Conservation (phyloP, 2,329 filamentous ascomycete species). For the Sclerotinia spermophila region DNA sequence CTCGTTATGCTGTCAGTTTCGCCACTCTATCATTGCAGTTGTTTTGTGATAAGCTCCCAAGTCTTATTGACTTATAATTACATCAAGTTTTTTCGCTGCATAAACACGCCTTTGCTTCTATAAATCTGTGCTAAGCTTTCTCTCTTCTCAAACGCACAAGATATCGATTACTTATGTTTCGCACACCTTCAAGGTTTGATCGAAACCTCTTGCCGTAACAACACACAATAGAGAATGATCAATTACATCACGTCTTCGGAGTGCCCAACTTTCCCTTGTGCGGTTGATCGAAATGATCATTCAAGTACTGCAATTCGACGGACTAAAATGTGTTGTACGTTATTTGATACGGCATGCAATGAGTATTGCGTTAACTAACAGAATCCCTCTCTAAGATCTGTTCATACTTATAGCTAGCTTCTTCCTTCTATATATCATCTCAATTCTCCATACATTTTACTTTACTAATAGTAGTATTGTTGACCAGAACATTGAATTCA, state of each 20-base stretch:
- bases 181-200: not conserved
- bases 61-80: no score
- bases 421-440: not conserved
- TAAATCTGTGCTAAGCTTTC: no score
- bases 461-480: not conserved
- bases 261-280: not conserved
- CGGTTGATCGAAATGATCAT: no score
- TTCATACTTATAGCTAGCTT: not conserved
- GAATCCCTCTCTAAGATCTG: not conserved
- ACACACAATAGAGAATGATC: not conserved
- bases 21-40: no score
- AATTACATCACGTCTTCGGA: not conserved
- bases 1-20: no score
- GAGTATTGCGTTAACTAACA: not conserved
- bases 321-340: not conserved
- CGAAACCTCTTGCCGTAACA: not conserved
- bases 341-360: not conserved
- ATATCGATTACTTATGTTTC: no score
- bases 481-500: not conserved
- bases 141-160: no score
- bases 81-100: no score
- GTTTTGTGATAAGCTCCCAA: no score
- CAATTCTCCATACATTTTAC: not conserved
- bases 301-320: no score
- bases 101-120: no score